Evolutionary conservation across 345 rosid species (phyloP).

Genomic region (Citrus glauca): DNA sequence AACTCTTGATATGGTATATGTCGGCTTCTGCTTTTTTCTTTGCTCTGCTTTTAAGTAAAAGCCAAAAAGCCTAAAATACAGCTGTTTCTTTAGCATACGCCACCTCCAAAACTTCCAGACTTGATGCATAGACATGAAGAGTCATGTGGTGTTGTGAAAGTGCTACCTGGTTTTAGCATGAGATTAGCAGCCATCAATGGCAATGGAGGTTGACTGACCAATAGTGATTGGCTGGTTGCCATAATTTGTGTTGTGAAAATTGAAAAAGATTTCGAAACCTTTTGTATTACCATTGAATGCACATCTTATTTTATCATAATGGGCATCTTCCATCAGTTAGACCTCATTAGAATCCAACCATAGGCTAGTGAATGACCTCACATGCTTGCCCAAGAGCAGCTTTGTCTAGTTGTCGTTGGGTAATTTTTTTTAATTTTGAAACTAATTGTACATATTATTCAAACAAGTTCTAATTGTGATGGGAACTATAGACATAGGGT

Average conservation of each 20-base stretch:
- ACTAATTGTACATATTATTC: not conserved
- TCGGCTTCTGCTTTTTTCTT: not conserved
- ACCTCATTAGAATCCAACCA: not conserved
- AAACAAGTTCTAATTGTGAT: not conserved
- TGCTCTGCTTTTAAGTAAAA: not conserved
- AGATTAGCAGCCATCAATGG: not conserved
- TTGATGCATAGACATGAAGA: not conserved
- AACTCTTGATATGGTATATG: not conserved
- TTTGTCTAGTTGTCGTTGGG: not conserved
- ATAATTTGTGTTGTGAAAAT: not conserved
- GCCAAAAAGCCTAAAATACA: not conserved
- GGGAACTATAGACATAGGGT: too few species aligned
- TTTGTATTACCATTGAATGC: not conserved
- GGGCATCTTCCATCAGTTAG: not conserved
- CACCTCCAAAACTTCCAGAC: not conserved
- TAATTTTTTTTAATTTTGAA: not conserved
- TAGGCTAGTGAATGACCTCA: not conserved
- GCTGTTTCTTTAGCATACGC: not conserved
- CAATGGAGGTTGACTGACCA: not conserved
- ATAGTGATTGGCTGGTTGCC: not conserved
- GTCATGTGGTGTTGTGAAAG: not conserved
- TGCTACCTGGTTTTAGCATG: not conserved
- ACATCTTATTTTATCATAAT: not conserved
- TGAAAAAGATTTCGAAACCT: not conserved
- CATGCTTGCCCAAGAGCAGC: not conserved